Base-by-base conservation (phyloP, 441 rosid species). In the Theobroma grandiflorum region DNA sequence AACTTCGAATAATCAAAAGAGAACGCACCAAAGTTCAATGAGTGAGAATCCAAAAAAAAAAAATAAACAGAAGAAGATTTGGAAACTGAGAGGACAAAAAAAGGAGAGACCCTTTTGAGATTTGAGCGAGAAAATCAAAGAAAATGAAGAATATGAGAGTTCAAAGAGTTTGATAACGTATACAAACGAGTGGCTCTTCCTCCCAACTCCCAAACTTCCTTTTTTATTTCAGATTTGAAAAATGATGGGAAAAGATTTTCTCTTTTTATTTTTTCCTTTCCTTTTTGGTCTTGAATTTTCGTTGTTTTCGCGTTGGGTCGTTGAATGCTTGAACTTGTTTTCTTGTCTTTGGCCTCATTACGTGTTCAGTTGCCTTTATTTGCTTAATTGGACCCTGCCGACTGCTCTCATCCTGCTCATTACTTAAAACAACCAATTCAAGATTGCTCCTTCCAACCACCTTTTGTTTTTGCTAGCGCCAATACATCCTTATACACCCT, bases 61-160 rank as follows among this genome's bases (percentile, higher is more conserved):
- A 79, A 65, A 38, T 20, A 10, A 40, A 2, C 2, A 74, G 31
- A 26, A 26, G 31, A 26, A 26, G 31, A 26, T 74, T 76, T 50
- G 50, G 76, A 50, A 64, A 55, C 12, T 62, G 20, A 45, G 57
- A 45, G 47, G 58, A 78, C 20, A 31, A 33, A 26, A 10, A 2
- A 33, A 33, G 42, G 9, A 61, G 26, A 53, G 35, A 81, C 38
- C 79, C 76, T 81, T 65, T 55, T 33, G 59, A 81, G 85, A 85
- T 79, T 79, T 52, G 59, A 64, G 59, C 71, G 45, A 75, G 69
- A 63, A 75, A 75, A 63, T 14, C 69, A 75, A 47, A 45, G 71
- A 59, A 62, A 66, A 45, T 16, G 58, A 62, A 61, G 45, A 62
- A 67, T 42, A 12, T 2, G 40, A 49, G 16, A 77, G 40, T 15